Base-by-base conservation (phyloP, 257 asterid species). In the Lavandula angustifolia region DNA sequence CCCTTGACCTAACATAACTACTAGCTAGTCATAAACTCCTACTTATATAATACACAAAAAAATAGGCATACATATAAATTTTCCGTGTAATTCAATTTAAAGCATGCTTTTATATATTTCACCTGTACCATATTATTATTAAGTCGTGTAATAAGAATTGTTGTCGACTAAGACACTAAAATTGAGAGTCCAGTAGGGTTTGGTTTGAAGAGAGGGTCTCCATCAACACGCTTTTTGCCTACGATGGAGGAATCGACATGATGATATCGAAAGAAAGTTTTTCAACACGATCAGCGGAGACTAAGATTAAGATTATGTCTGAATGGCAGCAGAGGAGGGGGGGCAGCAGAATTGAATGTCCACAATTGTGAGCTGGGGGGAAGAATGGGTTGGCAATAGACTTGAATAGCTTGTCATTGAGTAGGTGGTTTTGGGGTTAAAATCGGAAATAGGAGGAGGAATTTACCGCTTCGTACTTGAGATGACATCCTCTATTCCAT, bases 331-430 rank as follows among this genome's bases (percentile, higher is more conserved):
- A n/a, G n/a, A 51, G 46, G 58, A 12, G 2, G 34, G 0, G 13
- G 52, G 54, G 61, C 67, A 64, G 62, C 41, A 47, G 67, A 37
- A 71, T 64, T 71, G 11, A 71, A 64, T 71, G 71, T 27, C 54
- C 37, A 42, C 47, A 64, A 56, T 64, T 64, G 57, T 9, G 35
- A 33, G 73, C 6, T 32, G 27, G 37, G 32, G 49, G 11, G 48
- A 5, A 42, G 9, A 17, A 61, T 61, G 75, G 70, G 66, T 58
- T 46, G 75, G 75, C 75, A 70, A 44, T 34, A 66, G 29, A 54
- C 62, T 40, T 14, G 7, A 32, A 52, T 40, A 29, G 27, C 3
- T 40, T 31, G 38, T 37, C 62, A 51, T 13, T 27, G 42, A 7
- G 53, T 5, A 31, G 48, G 22, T 63, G 17, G 35, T 6, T 14